Evolutionary conservation across 2,329 filamentous ascomycete genomes (phyloP).

Genomic region (Fulvia fulva): DNA sequence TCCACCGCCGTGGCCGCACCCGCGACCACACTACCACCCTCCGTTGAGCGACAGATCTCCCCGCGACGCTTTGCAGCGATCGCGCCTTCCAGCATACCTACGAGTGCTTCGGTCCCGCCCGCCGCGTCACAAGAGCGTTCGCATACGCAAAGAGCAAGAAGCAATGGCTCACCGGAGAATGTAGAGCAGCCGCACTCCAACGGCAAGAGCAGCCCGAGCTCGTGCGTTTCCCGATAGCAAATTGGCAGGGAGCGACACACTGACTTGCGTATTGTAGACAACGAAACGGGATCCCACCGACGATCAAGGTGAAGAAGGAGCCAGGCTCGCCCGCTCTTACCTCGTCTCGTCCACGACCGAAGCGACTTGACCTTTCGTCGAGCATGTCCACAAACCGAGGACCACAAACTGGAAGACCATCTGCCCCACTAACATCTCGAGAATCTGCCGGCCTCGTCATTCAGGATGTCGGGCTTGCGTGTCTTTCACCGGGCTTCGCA

Average conservation of each 20-base stretch:
- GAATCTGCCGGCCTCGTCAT: constrained; percentile 71
- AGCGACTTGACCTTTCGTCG: constrained; percentile 69
- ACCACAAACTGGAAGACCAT: constrained; percentile 53
- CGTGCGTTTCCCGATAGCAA: constrained; percentile 34
- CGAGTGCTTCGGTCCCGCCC: background rate
- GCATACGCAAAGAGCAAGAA: constrained; percentile 30
- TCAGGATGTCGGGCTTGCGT: constrained; percentile 89
- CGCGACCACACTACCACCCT: constrained; percentile 35
- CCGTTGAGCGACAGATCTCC: constrained; percentile 36
- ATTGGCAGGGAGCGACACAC: constrained; percentile 27
- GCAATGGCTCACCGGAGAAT: constrained; percentile 34
- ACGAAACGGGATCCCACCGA: constrained; percentile 57
- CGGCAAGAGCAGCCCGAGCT: constrained; percentile 53
- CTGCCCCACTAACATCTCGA: constrained; percentile 68
- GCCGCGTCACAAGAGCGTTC: constrained; percentile 22
- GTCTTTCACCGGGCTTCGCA: constrained; percentile 90
- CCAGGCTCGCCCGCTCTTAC: constrained; percentile 78
- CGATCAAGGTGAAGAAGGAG: constrained; percentile 96
- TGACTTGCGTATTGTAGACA: constrained; percentile 39
- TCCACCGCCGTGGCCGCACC: constrained; percentile 46
- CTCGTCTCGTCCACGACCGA: constrained; percentile 68
- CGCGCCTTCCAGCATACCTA: constrained; percentile 35
- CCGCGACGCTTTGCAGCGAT: constrained; percentile 44
- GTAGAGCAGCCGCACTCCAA: constrained; percentile 33
- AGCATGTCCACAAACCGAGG: constrained; percentile 43